Conservation (phyloP, 148 eudicot species). For the Arctostaphylos glauca region DNA sequence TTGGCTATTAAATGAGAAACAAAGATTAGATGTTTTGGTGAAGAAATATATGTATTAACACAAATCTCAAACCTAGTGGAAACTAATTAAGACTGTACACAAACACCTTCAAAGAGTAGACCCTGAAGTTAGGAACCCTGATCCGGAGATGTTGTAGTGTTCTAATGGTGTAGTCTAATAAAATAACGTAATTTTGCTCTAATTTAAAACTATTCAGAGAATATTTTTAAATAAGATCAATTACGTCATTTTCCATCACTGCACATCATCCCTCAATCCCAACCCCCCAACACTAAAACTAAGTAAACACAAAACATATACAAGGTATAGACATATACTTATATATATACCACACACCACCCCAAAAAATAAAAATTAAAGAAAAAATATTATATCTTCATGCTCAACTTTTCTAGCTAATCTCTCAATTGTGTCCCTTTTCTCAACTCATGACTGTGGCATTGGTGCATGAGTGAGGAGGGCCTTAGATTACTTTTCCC, state of each 20-base stretch:
- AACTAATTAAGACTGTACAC: background rate
- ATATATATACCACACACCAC: background rate
- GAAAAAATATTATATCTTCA: background rate
- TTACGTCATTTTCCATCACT: no score
- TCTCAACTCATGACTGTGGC: slow-evolving; percentile 6
- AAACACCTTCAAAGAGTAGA: background rate
- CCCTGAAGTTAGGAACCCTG: background rate
- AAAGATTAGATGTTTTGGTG: background rate
- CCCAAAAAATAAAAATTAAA: background rate
- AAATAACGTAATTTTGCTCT: no score
- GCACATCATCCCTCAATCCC: no score
- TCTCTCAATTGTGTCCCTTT: slow-evolving; percentile 3
- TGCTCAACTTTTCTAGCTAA: background rate
- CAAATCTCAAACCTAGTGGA: background rate
- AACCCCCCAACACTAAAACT: background rate
- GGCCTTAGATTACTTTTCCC: slow-evolving; percentile 17
- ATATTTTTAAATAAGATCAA: no score
- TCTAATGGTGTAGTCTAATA: no score
- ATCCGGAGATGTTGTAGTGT: no score
- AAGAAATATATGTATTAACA: background rate
- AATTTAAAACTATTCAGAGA: no score
- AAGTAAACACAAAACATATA: background rate
- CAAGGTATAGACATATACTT: background rate
- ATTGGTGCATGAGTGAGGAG: background rate
- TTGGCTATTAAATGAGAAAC: background rate